Percentiles rank a stretch among this genome's conserved stretches.
Evolutionary conservation across 202 grass and related monocot species (phyloP).

Genomic region (Schoenoplectus tabernaemontani): DNA sequence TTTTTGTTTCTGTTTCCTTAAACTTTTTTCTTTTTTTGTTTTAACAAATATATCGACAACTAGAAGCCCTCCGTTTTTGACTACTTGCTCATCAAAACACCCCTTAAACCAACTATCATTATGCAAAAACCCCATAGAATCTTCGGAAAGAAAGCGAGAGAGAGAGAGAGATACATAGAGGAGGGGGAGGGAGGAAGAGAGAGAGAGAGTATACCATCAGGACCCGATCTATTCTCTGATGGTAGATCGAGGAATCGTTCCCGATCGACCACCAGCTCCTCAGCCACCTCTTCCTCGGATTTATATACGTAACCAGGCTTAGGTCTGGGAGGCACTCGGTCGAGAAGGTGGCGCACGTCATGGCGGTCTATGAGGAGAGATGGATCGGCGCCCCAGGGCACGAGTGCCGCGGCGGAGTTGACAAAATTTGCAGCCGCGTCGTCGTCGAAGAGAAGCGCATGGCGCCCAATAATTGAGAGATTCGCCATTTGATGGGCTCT

Average conservation of each 20-base stretch:
- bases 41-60: not conserved
- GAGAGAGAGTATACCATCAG: slow-evolving; percentile 1
- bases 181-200: too few species aligned
- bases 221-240: slow-evolving; percentile 2
- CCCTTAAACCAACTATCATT: not conserved
- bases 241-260: slow-evolving; percentile 74
- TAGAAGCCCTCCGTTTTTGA: not conserved
- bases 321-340: slow-evolving; percentile 65
- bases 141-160: not conserved
- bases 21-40: not conserved
- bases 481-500: slow-evolving; percentile 35
- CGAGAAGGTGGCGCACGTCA: slow-evolving; percentile 84
- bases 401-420: slow-evolving; percentile 60
- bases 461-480: slow-evolving; percentile 59
- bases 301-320: slow-evolving; percentile 27
- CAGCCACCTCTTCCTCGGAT: slow-evolving; percentile 31
- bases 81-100: not conserved
- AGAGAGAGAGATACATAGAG: not conserved
- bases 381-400: slow-evolving; percentile 52
- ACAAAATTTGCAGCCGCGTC: slow-evolving; percentile 62
- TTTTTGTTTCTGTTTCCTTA: too few species aligned
- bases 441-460: slow-evolving; percentile 87
- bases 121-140: not conserved
- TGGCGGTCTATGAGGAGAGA: slow-evolving; percentile 82
- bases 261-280: slow-evolving; percentile 52